Evolutionary conservation across 2,329 filamentous ascomycete genomes (phyloP).

Genomic region (Polychaeton citri): DNA sequence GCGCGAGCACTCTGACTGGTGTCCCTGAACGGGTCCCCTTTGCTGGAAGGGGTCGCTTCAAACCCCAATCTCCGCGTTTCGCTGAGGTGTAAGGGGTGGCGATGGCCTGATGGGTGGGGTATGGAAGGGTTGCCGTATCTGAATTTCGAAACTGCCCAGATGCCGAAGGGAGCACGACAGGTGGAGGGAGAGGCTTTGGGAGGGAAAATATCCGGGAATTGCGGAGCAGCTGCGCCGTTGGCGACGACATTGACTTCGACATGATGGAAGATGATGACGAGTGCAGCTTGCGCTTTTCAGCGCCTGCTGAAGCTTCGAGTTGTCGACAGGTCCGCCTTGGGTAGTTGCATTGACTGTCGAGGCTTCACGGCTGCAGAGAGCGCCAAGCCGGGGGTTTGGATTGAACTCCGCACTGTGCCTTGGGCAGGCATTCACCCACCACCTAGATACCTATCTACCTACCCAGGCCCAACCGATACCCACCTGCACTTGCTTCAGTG

Average conservation of each 20-base stretch:
- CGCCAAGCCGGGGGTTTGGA: not conserved
- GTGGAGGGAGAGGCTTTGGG: slow-evolving; percentile 57
- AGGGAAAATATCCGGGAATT: slow-evolving; percentile 83
- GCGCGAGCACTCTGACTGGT: slow-evolving; percentile 60
- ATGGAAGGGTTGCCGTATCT: slow-evolving; percentile 57
- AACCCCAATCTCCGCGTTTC: slow-evolving; percentile 74
- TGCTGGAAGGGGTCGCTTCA: slow-evolving; percentile 72
- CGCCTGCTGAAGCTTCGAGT: not conserved
- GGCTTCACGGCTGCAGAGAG: not conserved
- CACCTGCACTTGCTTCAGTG: too few species aligned
- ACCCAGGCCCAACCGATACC: too few species aligned
- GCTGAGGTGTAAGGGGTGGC: slow-evolving; percentile 62
- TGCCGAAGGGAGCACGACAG: slow-evolving; percentile 34
- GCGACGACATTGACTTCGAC: slow-evolving; percentile 34
- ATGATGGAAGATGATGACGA: too few species aligned
- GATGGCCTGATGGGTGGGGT: slow-evolving; percentile 74
- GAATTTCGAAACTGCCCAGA: slow-evolving; percentile 41
- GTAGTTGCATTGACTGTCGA: not conserved
- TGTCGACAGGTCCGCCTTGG: too few species aligned
- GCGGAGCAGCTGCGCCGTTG: slow-evolving; percentile 58
- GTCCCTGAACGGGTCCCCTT: slow-evolving; percentile 57
- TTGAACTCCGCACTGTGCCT: not conserved
- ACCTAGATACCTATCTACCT: too few species aligned
- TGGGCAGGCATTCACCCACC: too few species aligned
- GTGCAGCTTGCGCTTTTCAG: not conserved